These are phyloP conservation scores for Prunella vulgaris DNA, from an alignment of 257 asterid species.

Conservation along the genomic window DNA sequence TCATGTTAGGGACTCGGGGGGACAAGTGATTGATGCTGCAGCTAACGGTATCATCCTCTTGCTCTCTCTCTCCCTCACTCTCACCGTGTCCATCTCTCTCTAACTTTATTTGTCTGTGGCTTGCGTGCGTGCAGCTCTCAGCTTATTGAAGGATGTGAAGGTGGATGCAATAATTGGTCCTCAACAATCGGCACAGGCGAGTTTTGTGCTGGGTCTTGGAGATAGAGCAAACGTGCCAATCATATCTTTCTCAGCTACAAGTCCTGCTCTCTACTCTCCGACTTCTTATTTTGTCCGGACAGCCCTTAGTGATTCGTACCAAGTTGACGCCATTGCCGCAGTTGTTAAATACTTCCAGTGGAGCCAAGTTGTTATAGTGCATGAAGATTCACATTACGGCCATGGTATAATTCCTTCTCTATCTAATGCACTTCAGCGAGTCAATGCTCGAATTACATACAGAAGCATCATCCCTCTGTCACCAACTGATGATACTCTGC, in stretches of 20 bases:
- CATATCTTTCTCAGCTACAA: slow-evolving; percentile 6
- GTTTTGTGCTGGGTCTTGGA: neutral
- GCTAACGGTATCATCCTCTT: slow-evolving; percentile 2
- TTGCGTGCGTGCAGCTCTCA: neutral
- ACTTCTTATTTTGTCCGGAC: neutral
- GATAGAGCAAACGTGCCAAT: slow-evolving; percentile 13
- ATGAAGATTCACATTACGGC: slow-evolving; percentile 10
- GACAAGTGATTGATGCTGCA: slow-evolving; percentile 29
- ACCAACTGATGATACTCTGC: neutral
- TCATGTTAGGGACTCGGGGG: slow-evolving; percentile 22
- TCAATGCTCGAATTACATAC: slow-evolving; percentile 11
- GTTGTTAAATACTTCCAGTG: slow-evolving; percentile 10
- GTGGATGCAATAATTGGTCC: slow-evolving; percentile 9
- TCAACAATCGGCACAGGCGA: slow-evolving; percentile 11
- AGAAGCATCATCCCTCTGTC: slow-evolving; percentile 9
- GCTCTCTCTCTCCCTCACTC: neutral
- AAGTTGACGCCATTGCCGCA: slow-evolving; percentile 12
- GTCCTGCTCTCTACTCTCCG: slow-evolving; percentile 1
- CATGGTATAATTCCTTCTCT: neutral
- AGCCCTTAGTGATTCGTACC: neutral
- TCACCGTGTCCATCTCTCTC: no score
- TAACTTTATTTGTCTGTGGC: neutral
- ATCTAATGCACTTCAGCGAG: neutral
- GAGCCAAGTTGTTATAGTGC: neutral
- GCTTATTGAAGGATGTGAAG: neutral